Percentiles rank a stretch among this genome's conserved stretches.
These are phyloP conservation scores for Pseudocercospora musae DNA, from an alignment of 2,329 filamentous ascomycete genomes.

Conservation along the genomic window DNA sequence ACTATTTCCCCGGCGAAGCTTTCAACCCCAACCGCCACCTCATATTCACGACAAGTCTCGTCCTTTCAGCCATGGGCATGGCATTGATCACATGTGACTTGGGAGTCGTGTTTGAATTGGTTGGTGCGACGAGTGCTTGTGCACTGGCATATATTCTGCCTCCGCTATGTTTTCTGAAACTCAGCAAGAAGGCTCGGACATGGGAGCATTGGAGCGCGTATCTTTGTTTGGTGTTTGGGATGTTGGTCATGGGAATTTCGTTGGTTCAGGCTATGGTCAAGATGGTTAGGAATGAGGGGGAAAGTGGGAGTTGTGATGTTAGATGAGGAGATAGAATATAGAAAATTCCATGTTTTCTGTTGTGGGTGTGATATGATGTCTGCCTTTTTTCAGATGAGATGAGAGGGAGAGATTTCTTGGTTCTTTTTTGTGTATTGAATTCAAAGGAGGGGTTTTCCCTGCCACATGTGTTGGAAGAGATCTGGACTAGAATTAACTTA, in stretches of 20 bases:
- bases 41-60: conserved; percentile 76
- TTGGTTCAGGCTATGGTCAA: conserved; percentile 69
- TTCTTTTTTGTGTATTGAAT: too few species aligned
- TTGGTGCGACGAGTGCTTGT: conserved; percentile 91
- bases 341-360: background rate
- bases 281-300: conserved; percentile 46
- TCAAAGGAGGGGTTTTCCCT: too few species aligned
- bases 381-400: too few species aligned
- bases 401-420: too few species aligned
- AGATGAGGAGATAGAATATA: conserved; percentile 4
- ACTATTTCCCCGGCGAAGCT: conserved; percentile 67
- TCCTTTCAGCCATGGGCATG: conserved; percentile 72
- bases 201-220: conserved; percentile 59
- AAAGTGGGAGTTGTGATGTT: conserved; percentile 18
- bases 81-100: conserved; percentile 88
- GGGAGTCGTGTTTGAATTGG: conserved; percentile 90
- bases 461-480: too few species aligned
- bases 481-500: too few species aligned
- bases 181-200: conserved; percentile 64
- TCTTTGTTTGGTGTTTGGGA: conserved; percentile 73
- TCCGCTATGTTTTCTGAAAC: conserved; percentile 90
- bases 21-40: conserved; percentile 83
- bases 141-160: conserved; percentile 93
- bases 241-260: conserved; percentile 75
- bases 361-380: too few species aligned